Percentiles rank a stretch among this genome's conserved stretches.
Evolutionary conservation across 441 rosid genomes (phyloP).

Genomic region (Populus hybrid): DNA sequence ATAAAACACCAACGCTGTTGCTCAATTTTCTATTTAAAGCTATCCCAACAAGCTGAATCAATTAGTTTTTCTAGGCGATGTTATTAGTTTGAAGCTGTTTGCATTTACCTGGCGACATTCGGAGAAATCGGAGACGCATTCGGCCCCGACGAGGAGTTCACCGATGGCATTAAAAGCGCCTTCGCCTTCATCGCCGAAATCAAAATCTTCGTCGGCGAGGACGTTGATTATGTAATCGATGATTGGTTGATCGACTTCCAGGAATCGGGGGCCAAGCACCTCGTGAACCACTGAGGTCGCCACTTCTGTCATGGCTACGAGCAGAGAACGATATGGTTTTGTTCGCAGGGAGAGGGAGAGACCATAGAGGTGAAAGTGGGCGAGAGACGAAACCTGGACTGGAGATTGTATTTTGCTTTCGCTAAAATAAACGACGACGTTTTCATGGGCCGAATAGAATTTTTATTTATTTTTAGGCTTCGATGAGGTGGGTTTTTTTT

Average conservation of each 20-base stretch:
- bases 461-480: not conserved
- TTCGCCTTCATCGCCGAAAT: slow-evolving; percentile 91
- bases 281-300: slow-evolving; percentile 89
- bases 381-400: not conserved
- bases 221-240: slow-evolving; percentile 92
- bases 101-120: slow-evolving; percentile 67
- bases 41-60: not conserved
- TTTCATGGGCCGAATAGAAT: not conserved
- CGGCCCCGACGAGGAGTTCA: slow-evolving; percentile 85
- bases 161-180: slow-evolving; percentile 92
- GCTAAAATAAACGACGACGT: not conserved
- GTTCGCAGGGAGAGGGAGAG: not conserved
- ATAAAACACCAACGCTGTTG: not conserved
- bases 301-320: slow-evolving; percentile 65
- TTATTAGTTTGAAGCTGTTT: not conserved
- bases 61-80: not conserved
- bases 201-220: slow-evolving; percentile 96
- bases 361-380: not conserved
- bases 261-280: slow-evolving; percentile 66
- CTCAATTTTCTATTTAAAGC: not conserved
- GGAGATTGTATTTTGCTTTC: not conserved
- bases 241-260: slow-evolving; percentile 89
- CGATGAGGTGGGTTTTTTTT: not conserved
- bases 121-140: slow-evolving; percentile 68
- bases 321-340: not conserved